phyloP scores from a whole-genome alignment of 2,329 filamentous ascomycete genomes.

The Hysterium pulicare region DNA sequence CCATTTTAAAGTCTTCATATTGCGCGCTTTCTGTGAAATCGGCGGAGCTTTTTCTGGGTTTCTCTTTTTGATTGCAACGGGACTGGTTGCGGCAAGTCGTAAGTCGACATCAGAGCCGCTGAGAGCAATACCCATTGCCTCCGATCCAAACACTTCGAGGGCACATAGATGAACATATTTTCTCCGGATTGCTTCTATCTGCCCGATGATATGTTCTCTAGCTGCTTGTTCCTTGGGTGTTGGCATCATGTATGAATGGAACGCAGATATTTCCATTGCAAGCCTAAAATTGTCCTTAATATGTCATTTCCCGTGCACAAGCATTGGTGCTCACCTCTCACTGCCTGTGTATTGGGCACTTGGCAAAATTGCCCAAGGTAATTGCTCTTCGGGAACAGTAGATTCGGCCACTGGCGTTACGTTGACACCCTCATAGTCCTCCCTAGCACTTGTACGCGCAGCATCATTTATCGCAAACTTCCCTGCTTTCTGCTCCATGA shows the following conservation, averaged over 20 bases:
- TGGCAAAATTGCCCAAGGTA: too few relatives aligned
- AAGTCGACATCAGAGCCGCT: slow-evolving; percentile 55
- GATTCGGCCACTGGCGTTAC: background rate
- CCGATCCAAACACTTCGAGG: slow-evolving; percentile 52
- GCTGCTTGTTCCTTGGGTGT: slow-evolving; percentile 22
- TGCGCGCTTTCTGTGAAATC: too few relatives aligned
- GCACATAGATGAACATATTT: slow-evolving; percentile 17
- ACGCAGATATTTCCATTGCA: slow-evolving; percentile 46
- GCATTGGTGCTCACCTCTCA: slow-evolving; percentile 3
- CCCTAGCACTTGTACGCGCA: too few relatives aligned
- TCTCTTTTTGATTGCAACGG: slow-evolving; percentile 24
- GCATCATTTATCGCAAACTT: too few relatives aligned
- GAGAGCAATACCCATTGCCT: slow-evolving; percentile 50
- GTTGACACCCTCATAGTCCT: slow-evolving; percentile 2
- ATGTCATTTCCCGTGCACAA: too few relatives aligned
- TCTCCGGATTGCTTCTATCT: slow-evolving; percentile 20
- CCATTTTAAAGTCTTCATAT: too few relatives aligned
- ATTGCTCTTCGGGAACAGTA: background rate
- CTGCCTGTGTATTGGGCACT: background rate
- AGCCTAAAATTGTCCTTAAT: too few relatives aligned
- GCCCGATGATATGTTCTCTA: slow-evolving; percentile 27
- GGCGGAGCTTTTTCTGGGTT: slow-evolving; percentile 5
- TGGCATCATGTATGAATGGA: slow-evolving; percentile 42
- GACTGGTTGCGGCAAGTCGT: too few relatives aligned
- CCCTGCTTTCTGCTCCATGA: too few relatives aligned